phyloP scores from a whole-genome alignment of 768 basidiomycete genomes.

The Baorangia bicolor region DNA sequence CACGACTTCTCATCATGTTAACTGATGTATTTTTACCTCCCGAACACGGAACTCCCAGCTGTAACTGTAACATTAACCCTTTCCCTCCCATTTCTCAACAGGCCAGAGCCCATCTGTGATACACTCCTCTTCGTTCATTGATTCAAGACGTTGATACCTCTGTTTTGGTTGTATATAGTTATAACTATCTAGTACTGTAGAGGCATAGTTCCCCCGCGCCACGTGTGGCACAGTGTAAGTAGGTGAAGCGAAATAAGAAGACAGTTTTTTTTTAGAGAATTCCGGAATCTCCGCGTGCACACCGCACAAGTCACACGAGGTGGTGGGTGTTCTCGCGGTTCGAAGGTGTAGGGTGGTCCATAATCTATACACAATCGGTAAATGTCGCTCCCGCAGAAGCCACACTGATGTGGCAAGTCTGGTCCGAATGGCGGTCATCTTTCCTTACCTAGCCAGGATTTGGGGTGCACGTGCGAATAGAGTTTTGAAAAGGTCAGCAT shows the following conservation, averaged over 20 bases:
- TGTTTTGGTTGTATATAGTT: slow-evolving; percentile 30
- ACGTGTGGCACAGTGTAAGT: not conserved
- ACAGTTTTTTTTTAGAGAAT: slow-evolving; percentile 5
- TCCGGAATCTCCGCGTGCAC: slow-evolving; percentile 1
- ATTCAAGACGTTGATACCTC: slow-evolving; percentile 7
- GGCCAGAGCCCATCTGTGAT: slow-evolving; percentile 6
- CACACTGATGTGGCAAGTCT: not conserved
- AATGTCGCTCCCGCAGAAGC: slow-evolving; percentile 9
- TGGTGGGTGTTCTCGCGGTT: slow-evolving; percentile 8
- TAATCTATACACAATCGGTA: not conserved
- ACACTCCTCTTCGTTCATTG: slow-evolving; percentile 16
- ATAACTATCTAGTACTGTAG: slow-evolving; percentile 29
- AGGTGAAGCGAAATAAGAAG: slow-evolving; percentile 18
- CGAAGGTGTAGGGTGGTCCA: not conserved
- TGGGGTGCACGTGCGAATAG: not conserved
- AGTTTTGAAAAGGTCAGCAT: slow-evolving; percentile 1
- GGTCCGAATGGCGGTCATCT: not conserved
- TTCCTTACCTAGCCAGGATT: not conserved
- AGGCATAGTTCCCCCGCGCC: slow-evolving; percentile 2
- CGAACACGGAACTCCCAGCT: slow-evolving; percentile 16
- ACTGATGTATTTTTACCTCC: slow-evolving; percentile 30
- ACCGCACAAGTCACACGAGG: slow-evolving; percentile 4
- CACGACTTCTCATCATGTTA: slow-evolving; percentile 6
- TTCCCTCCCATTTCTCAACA: not conserved
- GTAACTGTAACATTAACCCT: slow-evolving; percentile 26